phyloP scores from a whole-genome alignment of 345 rosid genomes.

The Carallia pectinifolia region DNA sequence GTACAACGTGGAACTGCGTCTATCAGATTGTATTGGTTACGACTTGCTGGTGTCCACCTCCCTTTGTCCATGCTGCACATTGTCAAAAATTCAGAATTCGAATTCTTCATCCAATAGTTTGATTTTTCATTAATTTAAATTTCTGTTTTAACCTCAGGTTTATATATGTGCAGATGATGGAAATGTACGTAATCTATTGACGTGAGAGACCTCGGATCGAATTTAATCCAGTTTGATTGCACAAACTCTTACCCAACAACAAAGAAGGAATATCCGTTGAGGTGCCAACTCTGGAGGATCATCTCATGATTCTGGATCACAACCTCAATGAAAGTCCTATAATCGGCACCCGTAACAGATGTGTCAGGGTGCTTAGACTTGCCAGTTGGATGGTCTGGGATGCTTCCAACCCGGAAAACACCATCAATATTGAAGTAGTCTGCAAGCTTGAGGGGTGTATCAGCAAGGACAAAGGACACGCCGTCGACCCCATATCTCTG shows the following conservation, averaged over 20 bases:
- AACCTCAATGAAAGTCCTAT: slow-evolving; percentile 61
- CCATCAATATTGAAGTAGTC: slow-evolving; percentile 74
- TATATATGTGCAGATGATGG: too few relatives aligned
- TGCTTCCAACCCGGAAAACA: slow-evolving; percentile 63
- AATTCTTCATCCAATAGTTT: background rate
- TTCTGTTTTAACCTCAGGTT: too few relatives aligned
- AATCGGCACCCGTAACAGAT: slow-evolving; percentile 71
- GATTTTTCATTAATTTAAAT: background rate
- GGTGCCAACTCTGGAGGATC: slow-evolving; percentile 78
- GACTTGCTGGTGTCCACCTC: slow-evolving; percentile 58
- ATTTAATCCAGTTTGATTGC: too few relatives aligned
- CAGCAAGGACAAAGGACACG: slow-evolving; percentile 63
- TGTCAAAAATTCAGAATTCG: too few relatives aligned
- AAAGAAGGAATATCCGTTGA: slow-evolving; percentile 79
- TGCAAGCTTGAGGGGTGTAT: slow-evolving; percentile 82
- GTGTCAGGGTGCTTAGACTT: slow-evolving; percentile 50
- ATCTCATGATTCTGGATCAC: slow-evolving; percentile 73
- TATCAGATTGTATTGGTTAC: slow-evolving; percentile 64
- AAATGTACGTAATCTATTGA: too few relatives aligned
- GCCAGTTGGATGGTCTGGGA: slow-evolving; percentile 45
- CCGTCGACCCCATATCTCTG: slow-evolving; percentile 77
- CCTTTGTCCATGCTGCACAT: slow-evolving; percentile 71
- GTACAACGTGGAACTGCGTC: slow-evolving; percentile 79
- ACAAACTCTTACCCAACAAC: slow-evolving; percentile 73
- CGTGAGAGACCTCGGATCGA: too few relatives aligned